Conservation (phyloP, 2,329 filamentous ascomycete genomes). For the Cadophora malorum region DNA sequence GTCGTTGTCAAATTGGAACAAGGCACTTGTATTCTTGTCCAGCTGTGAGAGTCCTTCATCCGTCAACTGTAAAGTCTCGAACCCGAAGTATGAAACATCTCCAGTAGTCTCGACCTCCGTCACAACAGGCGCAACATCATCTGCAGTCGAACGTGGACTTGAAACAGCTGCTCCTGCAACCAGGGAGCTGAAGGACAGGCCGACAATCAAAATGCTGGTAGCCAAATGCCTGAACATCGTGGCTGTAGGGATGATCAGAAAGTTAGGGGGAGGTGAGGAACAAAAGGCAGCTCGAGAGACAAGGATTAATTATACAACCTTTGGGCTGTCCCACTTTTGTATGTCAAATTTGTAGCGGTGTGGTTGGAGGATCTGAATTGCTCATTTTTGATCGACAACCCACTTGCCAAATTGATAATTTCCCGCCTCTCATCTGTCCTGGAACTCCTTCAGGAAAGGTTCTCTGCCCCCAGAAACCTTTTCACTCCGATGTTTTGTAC, state of each 20-base stretch:
- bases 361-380: not conserved
- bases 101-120: slow-evolving; percentile 1
- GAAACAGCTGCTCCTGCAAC: slow-evolving; percentile 6
- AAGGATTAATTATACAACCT: slow-evolving; percentile 7
- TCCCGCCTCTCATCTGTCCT: not conserved
- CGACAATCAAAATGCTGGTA: not conserved
- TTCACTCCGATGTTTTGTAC: not conserved
- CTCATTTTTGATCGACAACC: slow-evolving; percentile 1
- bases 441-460: not conserved
- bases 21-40: not conserved
- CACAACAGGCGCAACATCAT: not conserved
- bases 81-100: not conserved
- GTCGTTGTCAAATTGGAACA: slow-evolving; percentile 1
- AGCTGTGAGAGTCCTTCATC: slow-evolving; percentile 4
- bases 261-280: slow-evolving; percentile 1
- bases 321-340: slow-evolving; percentile 8
- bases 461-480: not conserved
- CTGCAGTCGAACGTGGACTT: slow-evolving; percentile 1
- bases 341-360: not conserved
- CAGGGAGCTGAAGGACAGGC: not conserved
- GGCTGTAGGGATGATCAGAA: not conserved
- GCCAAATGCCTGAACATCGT: slow-evolving; percentile 10
- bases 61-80: slow-evolving; percentile 13
- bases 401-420: slow-evolving; percentile 4
- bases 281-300: not conserved